phyloP scores from a whole-genome alignment of 2,329 filamentous ascomycete genomes.

The Pseudogymnoascus sp. region DNA sequence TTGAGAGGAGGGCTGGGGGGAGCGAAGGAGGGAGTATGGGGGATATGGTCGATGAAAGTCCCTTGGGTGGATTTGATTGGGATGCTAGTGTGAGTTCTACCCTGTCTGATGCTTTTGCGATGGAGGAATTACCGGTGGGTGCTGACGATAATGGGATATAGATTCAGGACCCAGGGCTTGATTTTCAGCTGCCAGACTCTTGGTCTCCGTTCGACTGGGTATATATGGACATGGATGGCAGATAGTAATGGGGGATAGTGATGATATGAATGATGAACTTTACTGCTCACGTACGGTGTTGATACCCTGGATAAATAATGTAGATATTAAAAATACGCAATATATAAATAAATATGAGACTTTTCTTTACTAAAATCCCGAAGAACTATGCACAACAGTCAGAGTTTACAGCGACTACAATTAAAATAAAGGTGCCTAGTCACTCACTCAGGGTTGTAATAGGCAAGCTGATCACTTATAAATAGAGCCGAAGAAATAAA shows the following conservation, averaged over 20 bases:
- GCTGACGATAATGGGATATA: background rate
- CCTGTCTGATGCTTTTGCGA: background rate
- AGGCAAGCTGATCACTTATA: background rate
- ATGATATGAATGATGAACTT: background rate
- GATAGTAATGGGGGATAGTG: background rate
- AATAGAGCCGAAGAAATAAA: background rate
- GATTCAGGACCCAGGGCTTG: background rate
- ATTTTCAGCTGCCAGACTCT: background rate
- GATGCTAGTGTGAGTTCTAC: background rate
- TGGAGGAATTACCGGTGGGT: background rate
- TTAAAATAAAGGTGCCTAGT: background rate
- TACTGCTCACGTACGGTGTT: background rate
- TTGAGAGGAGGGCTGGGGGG: background rate
- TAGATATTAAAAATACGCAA: background rate
- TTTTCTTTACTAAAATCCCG: too few relatives aligned
- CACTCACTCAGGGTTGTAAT: background rate
- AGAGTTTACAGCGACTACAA: background rate
- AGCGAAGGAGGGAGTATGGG: background rate
- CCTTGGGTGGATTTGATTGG: conserved; percentile 2
- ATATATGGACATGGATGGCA: background rate
- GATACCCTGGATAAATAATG: background rate
- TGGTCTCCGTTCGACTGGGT: conserved; percentile 5
- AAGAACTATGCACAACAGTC: background rate
- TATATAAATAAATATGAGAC: background rate
- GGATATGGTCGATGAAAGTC: background rate